phyloP scores from a whole-genome alignment of 345 rosid genomes.

The Gossypium stocksii region DNA sequence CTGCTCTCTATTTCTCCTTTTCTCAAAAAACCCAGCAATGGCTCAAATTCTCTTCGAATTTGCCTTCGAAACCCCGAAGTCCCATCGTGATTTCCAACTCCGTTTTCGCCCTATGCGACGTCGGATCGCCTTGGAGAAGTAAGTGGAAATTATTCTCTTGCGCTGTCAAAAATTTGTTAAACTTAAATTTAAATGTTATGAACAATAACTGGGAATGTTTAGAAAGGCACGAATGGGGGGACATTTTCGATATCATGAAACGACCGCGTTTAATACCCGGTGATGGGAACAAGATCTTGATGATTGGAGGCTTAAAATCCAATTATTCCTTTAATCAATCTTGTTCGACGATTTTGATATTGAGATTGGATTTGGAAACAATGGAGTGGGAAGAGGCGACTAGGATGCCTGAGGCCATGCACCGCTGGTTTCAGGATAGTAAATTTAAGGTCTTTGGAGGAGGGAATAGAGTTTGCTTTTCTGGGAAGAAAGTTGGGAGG shows the following conservation, averaged over 20 bases:
- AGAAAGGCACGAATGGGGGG: slow-evolving; percentile 84
- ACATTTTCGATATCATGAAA: slow-evolving; percentile 71
- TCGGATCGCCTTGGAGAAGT: slow-evolving; percentile 87
- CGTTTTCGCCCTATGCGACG: slow-evolving; percentile 68
- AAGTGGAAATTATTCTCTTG: slow-evolving; percentile 83
- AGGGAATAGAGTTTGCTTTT: slow-evolving; percentile 75
- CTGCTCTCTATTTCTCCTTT: slow-evolving; percentile 54
- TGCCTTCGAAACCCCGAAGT: slow-evolving; percentile 65
- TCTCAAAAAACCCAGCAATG: not conserved
- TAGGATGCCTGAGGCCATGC: slow-evolving; percentile 81
- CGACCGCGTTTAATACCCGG: slow-evolving; percentile 76
- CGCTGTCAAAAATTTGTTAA: slow-evolving; percentile 26
- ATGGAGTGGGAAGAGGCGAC: slow-evolving; percentile 92
- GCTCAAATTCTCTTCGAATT: slow-evolving; percentile 8
- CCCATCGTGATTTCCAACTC: slow-evolving; percentile 63
- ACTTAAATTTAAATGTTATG: slow-evolving; percentile 33
- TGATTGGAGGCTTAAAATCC: slow-evolving; percentile 84
- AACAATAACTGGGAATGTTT: slow-evolving; percentile 64
- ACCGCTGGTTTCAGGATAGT: slow-evolving; percentile 60
- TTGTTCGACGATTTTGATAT: slow-evolving; percentile 72
- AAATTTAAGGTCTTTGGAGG: slow-evolving; percentile 92
- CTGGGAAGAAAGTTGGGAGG: slow-evolving; percentile 63
- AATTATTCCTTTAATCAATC: slow-evolving; percentile 64
- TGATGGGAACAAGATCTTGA: slow-evolving; percentile 45
- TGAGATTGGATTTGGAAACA: slow-evolving; percentile 68